Conservation (phyloP, 345 rosid species). For the Rhodomyrtus tomentosa region DNA sequence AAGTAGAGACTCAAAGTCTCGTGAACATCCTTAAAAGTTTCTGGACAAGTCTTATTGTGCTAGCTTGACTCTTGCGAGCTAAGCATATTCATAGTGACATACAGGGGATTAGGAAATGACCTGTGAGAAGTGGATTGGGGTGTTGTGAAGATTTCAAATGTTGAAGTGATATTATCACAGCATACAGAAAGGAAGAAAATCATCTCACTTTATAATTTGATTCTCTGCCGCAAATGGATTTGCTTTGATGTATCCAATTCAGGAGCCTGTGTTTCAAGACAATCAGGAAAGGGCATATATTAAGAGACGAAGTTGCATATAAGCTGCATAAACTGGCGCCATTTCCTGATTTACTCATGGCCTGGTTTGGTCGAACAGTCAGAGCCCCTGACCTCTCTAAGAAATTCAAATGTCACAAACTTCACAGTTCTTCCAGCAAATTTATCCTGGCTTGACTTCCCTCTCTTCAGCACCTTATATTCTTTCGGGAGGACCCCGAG, state of each 20-base stretch:
- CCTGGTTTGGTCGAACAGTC: neutral
- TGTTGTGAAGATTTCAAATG: neutral
- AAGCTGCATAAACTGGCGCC: neutral
- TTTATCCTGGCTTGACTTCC: slow-evolving; percentile 8
- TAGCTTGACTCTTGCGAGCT: neutral
- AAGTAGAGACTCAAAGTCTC: neutral
- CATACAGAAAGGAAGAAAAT: neutral
- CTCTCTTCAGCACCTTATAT: slow-evolving; percentile 24
- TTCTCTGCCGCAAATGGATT: neutral
- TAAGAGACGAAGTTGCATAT: neutral
- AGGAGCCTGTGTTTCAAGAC: neutral
- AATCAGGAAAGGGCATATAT: neutral
- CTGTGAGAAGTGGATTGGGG: neutral
- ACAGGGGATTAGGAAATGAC: neutral
- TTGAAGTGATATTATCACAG: neutral
- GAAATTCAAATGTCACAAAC: slow-evolving; percentile 48
- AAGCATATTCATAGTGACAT: neutral
- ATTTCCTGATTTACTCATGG: neutral
- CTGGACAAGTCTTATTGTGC: neutral
- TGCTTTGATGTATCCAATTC: neutral
- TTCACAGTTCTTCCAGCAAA: slow-evolving; percentile 25
- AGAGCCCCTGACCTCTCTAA: slow-evolving; percentile 25
- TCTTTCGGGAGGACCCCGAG: slow-evolving; percentile 53
- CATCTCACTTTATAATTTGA: neutral
- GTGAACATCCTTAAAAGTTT: neutral